Percentiles rank a stretch among this genome's conserved stretches.
Conservation (phyloP, 164 flowering plant genomes). For the Tetracentron sinense region DNA sequence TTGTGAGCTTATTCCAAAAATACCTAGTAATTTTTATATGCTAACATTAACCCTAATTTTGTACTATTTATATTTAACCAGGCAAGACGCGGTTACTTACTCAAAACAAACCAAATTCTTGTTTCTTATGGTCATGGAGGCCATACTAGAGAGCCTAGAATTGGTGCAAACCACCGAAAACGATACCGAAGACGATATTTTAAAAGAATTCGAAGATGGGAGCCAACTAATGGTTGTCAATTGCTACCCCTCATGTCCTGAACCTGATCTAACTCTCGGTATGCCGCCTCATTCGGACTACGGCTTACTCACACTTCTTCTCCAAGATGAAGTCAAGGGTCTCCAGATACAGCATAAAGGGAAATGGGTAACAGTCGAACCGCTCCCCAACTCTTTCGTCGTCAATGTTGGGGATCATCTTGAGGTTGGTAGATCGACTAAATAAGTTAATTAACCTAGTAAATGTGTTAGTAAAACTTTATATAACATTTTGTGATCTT, state of each 20-base stretch:
- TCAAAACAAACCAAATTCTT: constrained; percentile 43
- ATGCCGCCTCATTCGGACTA: constrained; percentile 75
- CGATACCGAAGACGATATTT: constrained; percentile 15
- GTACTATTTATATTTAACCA: constrained; percentile 23
- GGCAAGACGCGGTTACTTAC: constrained; percentile 41
- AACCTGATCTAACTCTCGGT: constrained; percentile 61
- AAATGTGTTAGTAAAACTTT: no score
- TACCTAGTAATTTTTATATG: not conserved
- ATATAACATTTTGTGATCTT: no score
- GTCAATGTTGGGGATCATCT: constrained; percentile 63
- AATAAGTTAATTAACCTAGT: not conserved
- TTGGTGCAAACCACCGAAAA: constrained; percentile 1
- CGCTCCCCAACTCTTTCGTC: constrained; percentile 45
- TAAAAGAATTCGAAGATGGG: constrained; percentile 40
- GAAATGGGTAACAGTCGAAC: constrained; percentile 53
- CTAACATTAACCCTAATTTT: not conserved
- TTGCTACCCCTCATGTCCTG: constrained; percentile 58
- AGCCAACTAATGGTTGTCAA: constrained; percentile 59
- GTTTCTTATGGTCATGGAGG: constrained; percentile 45
- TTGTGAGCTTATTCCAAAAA: not conserved
- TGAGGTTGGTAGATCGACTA: constrained; percentile 22
- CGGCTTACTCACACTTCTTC: constrained; percentile 63
- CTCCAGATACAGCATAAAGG: constrained; percentile 39
- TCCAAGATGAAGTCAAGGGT: constrained; percentile 55
- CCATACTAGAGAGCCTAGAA: constrained; percentile 58